These are phyloP conservation scores for Fonsecaea pedrosoi DNA, from an alignment of 2,329 filamentous ascomycete species.

Conservation along the genomic window DNA sequence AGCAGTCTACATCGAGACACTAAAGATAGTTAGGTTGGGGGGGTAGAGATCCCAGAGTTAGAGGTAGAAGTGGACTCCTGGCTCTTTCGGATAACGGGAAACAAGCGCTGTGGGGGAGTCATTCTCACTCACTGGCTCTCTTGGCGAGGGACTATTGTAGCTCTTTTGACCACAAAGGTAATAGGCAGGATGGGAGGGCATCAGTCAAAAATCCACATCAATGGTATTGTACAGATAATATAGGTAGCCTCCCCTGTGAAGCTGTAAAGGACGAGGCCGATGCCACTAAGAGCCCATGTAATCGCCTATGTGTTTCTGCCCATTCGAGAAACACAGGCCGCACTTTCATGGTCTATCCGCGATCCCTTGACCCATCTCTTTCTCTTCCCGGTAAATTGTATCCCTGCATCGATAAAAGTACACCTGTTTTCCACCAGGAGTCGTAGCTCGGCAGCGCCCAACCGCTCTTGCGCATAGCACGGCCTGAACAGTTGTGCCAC, in stretches of 20 bases:
- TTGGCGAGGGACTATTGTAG: too few relatives aligned
- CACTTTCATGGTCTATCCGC: neutral
- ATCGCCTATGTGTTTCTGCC: neutral
- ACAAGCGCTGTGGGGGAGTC: too few relatives aligned
- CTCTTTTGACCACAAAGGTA: too few relatives aligned
- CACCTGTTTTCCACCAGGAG: neutral
- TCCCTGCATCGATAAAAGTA: neutral
- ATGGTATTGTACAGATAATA: neutral
- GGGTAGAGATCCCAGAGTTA: too few relatives aligned
- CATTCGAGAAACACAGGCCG: neutral
- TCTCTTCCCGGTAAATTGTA: neutral
- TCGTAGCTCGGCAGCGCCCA: neutral
- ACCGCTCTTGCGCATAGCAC: neutral
- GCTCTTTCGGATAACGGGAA: too few relatives aligned
- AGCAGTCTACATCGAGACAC: too few relatives aligned
- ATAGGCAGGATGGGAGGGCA: too few relatives aligned
- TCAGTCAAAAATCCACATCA: neutral
- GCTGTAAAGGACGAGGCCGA: neutral
- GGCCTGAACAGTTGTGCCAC: neutral
- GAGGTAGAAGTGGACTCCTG: too few relatives aligned
- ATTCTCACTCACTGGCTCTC: too few relatives aligned
- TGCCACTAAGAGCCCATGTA: neutral
- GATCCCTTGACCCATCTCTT: neutral
- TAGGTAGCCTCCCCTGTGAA: neutral
- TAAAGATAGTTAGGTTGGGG: too few relatives aligned